Evolutionary conservation across 169 alveolate species (phyloP).

Genomic region (Plasmodium knowlesi): DNA sequence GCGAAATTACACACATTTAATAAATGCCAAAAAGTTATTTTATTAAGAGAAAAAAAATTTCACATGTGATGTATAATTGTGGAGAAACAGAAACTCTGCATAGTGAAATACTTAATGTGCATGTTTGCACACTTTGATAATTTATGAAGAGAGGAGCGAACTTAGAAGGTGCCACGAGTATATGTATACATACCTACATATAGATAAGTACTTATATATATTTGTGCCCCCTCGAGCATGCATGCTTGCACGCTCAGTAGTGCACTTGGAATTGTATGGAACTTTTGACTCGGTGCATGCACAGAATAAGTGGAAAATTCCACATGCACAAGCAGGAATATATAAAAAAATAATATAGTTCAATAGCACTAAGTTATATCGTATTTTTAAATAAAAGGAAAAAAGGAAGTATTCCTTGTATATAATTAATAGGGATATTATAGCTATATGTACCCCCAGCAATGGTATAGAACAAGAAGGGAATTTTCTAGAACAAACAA

Average conservation of each 20-base stretch:
- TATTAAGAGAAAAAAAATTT: not conserved
- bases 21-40: not conserved
- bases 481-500: not conserved
- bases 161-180: not conserved
- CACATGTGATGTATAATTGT: not conserved
- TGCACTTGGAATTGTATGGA: not conserved
- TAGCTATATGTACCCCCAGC: not conserved
- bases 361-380: not conserved
- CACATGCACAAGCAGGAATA: not conserved
- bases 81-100: not conserved
- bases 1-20: not conserved
- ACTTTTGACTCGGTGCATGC: not conserved
- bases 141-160: not conserved
- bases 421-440: not conserved
- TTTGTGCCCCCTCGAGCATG: not conserved
- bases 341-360: not conserved
- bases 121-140: not conserved
- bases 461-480: not conserved
- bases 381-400: not conserved
- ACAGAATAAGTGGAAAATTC: not conserved
- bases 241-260: not conserved
- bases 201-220: not conserved
- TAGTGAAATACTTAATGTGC: not conserved
- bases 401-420: not conserved
- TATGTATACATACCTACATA: not conserved